phyloP scores from a whole-genome alignment of 768 basidiomycete genomes.

The Suillus bovinus region DNA sequence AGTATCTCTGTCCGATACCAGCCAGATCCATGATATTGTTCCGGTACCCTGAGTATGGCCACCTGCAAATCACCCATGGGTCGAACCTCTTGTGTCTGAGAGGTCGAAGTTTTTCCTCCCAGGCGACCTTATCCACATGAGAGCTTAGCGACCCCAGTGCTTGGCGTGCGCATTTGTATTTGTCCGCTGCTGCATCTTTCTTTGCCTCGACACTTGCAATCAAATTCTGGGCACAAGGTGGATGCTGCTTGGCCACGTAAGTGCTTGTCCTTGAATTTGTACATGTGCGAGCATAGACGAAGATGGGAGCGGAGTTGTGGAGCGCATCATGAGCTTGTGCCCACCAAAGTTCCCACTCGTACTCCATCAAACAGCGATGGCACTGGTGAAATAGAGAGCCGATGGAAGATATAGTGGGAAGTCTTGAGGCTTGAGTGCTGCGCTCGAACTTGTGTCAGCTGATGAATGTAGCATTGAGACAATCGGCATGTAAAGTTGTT shows the following conservation, averaged over 20 bases:
- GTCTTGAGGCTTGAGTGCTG: not conserved
- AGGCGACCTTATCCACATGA: too few species aligned
- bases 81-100: too few species aligned
- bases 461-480: not conserved
- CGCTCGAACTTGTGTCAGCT: not conserved
- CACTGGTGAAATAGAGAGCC: not conserved
- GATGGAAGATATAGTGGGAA: not conserved
- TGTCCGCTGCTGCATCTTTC: conserved; percentile 3
- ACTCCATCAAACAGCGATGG: not conserved
- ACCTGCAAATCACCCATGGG: too few species aligned
- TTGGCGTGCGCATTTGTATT: conserved; percentile 11
- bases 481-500: not conserved
- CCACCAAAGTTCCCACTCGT: conserved; percentile 7
- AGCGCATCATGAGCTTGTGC: conserved; percentile 19
- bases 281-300: conserved; percentile 9
- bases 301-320: conserved; percentile 2
- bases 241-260: conserved; percentile 14
- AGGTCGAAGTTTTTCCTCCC: too few species aligned
- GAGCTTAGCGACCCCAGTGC: not conserved
- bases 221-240: conserved; percentile 8
- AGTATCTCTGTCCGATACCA: too few species aligned
- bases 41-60: too few species aligned
- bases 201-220: conserved; percentile 12
- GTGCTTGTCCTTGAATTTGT: conserved; percentile 17
- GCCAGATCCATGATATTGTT: too few species aligned